phyloP scores from a whole-genome alignment of 2,329 filamentous ascomycete genomes.

The Xylariaceae sp. region DNA sequence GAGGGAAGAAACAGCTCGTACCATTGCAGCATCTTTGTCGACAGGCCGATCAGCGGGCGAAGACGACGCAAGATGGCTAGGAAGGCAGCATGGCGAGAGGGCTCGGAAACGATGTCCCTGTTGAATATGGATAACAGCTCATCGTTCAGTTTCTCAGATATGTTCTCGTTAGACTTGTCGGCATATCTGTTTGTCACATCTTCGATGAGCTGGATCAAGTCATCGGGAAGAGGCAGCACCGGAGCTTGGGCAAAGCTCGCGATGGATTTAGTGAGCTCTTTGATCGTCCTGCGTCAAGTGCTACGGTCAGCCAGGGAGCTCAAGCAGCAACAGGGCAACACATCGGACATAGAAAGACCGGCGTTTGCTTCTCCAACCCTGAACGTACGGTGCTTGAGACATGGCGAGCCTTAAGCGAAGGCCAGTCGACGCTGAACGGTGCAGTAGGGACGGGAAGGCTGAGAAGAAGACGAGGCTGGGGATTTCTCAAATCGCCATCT shows the following conservation, averaged over 20 bases:
- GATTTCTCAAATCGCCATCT: no score
- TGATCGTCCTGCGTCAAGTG: constrained; percentile 44
- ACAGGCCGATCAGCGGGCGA: constrained; percentile 59
- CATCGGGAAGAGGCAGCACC: constrained; percentile 60
- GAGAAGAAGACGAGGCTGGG: no score
- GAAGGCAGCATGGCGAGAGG: constrained; percentile 61
- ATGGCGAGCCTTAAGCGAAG: no score
- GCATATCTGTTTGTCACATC: constrained; percentile 64
- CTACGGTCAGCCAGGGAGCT: constrained; percentile 15
- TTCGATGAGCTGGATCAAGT: constrained; percentile 58
- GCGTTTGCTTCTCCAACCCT: no score
- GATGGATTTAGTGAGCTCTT: constrained; percentile 58
- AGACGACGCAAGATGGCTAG: constrained; percentile 62
- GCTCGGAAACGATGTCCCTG: constrained; percentile 55
- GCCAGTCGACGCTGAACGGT: no score
- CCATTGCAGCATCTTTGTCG: constrained; percentile 65
- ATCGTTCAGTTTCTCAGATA: constrained; percentile 69
- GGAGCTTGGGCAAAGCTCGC: constrained; percentile 46
- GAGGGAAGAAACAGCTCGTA: constrained; percentile 62
- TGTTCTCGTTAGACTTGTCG: constrained; percentile 61
- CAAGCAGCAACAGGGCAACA: no score
- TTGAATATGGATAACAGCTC: constrained; percentile 66
- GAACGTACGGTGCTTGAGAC: no score
- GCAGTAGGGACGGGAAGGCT: no score
- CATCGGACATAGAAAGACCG: no score